These are phyloP conservation scores for Rhytidhysteron rufulum DNA, from an alignment of 2,329 filamentous ascomycete genomes.

Conservation along the genomic window DNA sequence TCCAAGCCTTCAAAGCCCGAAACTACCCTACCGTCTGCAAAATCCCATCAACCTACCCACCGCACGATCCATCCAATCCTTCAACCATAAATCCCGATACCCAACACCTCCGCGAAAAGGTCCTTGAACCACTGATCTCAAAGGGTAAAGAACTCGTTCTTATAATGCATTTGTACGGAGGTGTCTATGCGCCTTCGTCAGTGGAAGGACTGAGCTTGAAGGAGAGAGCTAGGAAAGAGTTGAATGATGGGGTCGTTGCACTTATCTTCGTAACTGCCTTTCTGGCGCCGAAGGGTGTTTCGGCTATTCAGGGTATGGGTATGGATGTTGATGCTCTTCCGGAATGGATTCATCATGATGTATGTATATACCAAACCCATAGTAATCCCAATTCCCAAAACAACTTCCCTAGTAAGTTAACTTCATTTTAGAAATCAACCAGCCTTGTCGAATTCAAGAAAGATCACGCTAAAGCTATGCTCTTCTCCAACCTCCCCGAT, in stretches of 20 bases:
- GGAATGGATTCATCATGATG: slow-evolving; percentile 5
- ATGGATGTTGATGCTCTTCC: slow-evolving; percentile 3
- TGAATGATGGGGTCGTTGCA: slow-evolving; percentile 7
- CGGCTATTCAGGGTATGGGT: slow-evolving; percentile 6
- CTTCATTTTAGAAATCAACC: not conserved
- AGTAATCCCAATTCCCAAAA: too few relatives aligned
- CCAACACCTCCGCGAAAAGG: slow-evolving; percentile 2
- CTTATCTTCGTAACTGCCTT: slow-evolving; percentile 7
- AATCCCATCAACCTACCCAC: slow-evolving; percentile 3
- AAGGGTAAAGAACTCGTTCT: slow-evolving; percentile 1
- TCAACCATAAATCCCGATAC: slow-evolving; percentile 18
- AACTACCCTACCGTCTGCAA: slow-evolving; percentile 1
- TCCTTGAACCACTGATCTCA: slow-evolving; percentile 1
- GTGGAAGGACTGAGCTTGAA: slow-evolving; percentile 1
- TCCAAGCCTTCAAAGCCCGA: not conserved
- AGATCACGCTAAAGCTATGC: slow-evolving; percentile 2
- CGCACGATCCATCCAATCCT: slow-evolving; percentile 4
- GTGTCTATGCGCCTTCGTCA: not conserved
- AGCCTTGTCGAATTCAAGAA: slow-evolving; percentile 3
- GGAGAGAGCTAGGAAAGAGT: not conserved
- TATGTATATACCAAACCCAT: too few relatives aligned
- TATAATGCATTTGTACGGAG: slow-evolving; percentile 2
- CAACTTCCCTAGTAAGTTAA: not conserved
- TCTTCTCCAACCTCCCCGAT: slow-evolving; percentile 8
- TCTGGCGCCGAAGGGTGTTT: not conserved